A percentile compares a stretch with the other conserved stretches of the same genome.
Evolutionary conservation across 2,329 filamentous ascomycete species (phyloP).

Genomic region (Aspergillus sp.): DNA sequence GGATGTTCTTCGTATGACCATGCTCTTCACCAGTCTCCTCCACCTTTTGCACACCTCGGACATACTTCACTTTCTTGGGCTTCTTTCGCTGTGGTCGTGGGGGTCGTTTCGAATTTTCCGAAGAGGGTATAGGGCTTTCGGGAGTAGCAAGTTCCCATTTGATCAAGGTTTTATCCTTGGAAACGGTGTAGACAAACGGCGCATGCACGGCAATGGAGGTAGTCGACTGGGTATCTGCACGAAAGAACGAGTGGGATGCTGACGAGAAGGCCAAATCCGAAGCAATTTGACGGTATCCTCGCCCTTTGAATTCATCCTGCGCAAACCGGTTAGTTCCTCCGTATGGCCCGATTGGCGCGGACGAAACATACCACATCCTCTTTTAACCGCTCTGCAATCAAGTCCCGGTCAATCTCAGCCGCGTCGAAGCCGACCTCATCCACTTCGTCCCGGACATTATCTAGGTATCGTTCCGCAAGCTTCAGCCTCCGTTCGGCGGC

Average conservation of each 20-base stretch:
- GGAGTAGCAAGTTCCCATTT: constrained; percentile 76
- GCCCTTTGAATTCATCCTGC: constrained; percentile 76
- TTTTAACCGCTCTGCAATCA: constrained; percentile 82
- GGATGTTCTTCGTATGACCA: constrained; percentile 72
- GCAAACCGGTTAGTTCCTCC: constrained; percentile 9
- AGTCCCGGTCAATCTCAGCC: constrained; percentile 82
- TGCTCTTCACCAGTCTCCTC: constrained; percentile 44
- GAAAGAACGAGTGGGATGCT: constrained; percentile 65
- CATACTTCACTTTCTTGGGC: constrained; percentile 45
- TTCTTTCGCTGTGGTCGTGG: constrained; percentile 39
- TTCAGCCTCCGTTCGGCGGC: constrained; percentile 79
- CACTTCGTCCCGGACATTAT: constrained; percentile 78
- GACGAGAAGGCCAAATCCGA: constrained; percentile 62
- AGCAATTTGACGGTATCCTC: constrained; percentile 75
- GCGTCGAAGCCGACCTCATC: constrained; percentile 87
- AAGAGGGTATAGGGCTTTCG: constrained; percentile 24
- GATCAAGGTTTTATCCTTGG: constrained; percentile 74
- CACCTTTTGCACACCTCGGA: constrained; percentile 36
- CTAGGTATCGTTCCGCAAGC: constrained; percentile 85
- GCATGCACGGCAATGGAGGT: constrained; percentile 73
- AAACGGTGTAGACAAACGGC: constrained; percentile 80
- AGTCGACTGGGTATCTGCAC: constrained; percentile 67
- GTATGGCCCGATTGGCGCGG: background rate
- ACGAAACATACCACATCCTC: constrained; percentile 64
- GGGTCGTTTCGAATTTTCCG: constrained; percentile 57